These are phyloP conservation scores for Aspergillus terreus DNA, from an alignment of 2,329 filamentous ascomycete genomes.

Conservation along the genomic window DNA sequence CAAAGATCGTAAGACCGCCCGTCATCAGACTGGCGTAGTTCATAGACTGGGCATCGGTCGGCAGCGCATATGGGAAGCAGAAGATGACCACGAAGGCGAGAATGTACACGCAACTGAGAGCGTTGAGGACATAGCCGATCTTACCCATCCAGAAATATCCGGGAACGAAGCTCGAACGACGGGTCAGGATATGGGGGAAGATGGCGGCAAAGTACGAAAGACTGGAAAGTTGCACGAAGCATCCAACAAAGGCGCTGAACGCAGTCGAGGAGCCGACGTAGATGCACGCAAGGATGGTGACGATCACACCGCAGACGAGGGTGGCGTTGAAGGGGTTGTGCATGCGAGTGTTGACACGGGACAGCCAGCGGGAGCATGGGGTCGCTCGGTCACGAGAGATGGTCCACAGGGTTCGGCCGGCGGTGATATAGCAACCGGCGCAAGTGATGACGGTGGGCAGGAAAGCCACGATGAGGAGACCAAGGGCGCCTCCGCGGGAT, in stretches of 20 bases:
- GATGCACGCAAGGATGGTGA: slow-evolving; percentile 55
- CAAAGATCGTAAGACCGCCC: slow-evolving; percentile 50
- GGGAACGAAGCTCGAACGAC: slow-evolving; percentile 49
- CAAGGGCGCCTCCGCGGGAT: slow-evolving; percentile 50
- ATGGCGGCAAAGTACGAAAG: slow-evolving; percentile 55
- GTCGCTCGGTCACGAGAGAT: slow-evolving; percentile 59
- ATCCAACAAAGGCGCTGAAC: slow-evolving; percentile 56
- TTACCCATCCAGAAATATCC: slow-evolving; percentile 55
- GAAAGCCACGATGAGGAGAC: slow-evolving; percentile 56
- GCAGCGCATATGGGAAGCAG: slow-evolving; percentile 53
- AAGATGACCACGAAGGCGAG: slow-evolving; percentile 56
- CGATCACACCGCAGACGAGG: slow-evolving; percentile 50
- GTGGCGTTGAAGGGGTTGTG: slow-evolving; percentile 60
- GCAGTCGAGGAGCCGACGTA: slow-evolving; percentile 54
- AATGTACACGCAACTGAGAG: slow-evolving; percentile 51
- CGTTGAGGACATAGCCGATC: slow-evolving; percentile 50
- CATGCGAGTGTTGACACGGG: slow-evolving; percentile 50
- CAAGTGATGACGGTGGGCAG: slow-evolving; percentile 53
- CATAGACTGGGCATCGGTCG: slow-evolving; percentile 47
- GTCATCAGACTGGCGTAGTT: slow-evolving; percentile 54
- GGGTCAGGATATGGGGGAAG: slow-evolving; percentile 48
- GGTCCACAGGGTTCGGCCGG: slow-evolving; percentile 60
- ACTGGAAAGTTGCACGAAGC: slow-evolving; percentile 56
- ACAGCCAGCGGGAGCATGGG: slow-evolving; percentile 53
- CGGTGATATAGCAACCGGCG: slow-evolving; percentile 56